Base-by-base conservation (phyloP, 352 stramenopile species). In the Phytophthora meadii region DNA sequence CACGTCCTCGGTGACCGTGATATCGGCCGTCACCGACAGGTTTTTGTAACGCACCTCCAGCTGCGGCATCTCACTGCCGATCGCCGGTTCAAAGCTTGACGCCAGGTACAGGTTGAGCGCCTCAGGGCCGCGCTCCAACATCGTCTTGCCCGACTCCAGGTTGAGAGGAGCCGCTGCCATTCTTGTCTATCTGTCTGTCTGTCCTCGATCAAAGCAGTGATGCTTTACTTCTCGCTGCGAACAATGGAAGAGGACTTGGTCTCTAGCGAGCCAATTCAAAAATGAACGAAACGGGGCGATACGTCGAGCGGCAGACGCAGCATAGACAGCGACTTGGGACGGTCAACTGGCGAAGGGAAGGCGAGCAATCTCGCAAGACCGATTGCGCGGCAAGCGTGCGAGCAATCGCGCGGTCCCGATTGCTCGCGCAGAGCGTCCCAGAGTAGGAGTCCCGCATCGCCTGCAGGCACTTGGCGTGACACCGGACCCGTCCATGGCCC, bases 1-100 rank as follows among this genome's bases (percentile, higher is more conserved):
- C 15, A 72, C 58, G 25, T 67, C 64, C 28, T 62, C 32, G 6
- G 76, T 53, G 30, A 68, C 30, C 11, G 55, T 65, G 40, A 72
- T 61, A 39, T 86, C 64, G 14, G 77, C 77, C 39, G 66, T 62
- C 52, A 82, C 44, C 14, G 70, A 76, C 39, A 87, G 49, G 51
- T 87, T 59, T n/a, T 79, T 55, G 54, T 83, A 82, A 40, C 76
- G 78, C 50, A 87, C 68, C 52, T 84, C 78, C 54, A 83, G 55
- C 62, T 84, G 73, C 11, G 78, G 75, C 58, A 87, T 72, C 11
- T 60, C 59, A 15, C 65, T 70, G 30, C 74, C 75, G 8, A 81
- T 48, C 12, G 75, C 45, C 4, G 55, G 47, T 48, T 87, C 69
- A 7, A 83, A 48, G 37, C 66, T 75, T 47, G 58, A 40, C 2